Evolutionary conservation across 1,284 basidiomycete species (phyloP), one percentile per base, ranked within the genome.

Genomic region (Puccinia polysora): DNA sequence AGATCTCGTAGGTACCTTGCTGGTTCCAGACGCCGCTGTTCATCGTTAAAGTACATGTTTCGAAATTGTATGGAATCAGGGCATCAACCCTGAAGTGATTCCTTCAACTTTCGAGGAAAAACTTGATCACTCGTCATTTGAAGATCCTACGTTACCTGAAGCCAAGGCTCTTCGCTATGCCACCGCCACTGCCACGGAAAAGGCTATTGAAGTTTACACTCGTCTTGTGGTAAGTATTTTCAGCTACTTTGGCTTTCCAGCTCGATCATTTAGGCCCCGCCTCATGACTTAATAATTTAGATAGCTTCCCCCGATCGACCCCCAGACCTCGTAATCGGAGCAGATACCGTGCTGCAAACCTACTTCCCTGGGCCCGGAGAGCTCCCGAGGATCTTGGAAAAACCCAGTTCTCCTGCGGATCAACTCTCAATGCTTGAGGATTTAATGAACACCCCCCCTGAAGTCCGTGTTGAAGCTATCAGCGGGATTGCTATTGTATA

Each of bases 271-370:
- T 75, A 75, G 15, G 73, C 74, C 53, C 75, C 74, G 53, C 73
- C 74, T 72, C 75, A 75, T 23, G 12, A 30, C 28, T 53, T 30
- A 55, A 75, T 75, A 5, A 5, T 58, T 38, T 28, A 64, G 52
- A 52, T 53, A 30, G 68, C 74, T 64, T 74, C 75, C 15, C 74
- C 75, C 10, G 75, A 75, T 3, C 74, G 74, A 0, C 74, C 75
- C 36, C 76, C 75, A 34, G 75, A 74, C 56, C 74, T 76, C 23
- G 75, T 75, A 47, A 74, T 76, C 23, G 76, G 75, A 3, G 74
- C 71, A 47, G 76, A 75, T 7, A 75, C 75, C 53, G 75, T 77
- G 63, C 75, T 77, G 65, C 75, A 75, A 68, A 77, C 76, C 71
- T 76, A 75, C 15, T 69, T 74, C 0, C 75, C 60, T 1, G 75